A percentile compares a stretch with the other conserved stretches of the same genome.
Evolutionary conservation across 768 basidiomycete genomes (phyloP).

Genomic region (Xerocomellus intermedius): DNA sequence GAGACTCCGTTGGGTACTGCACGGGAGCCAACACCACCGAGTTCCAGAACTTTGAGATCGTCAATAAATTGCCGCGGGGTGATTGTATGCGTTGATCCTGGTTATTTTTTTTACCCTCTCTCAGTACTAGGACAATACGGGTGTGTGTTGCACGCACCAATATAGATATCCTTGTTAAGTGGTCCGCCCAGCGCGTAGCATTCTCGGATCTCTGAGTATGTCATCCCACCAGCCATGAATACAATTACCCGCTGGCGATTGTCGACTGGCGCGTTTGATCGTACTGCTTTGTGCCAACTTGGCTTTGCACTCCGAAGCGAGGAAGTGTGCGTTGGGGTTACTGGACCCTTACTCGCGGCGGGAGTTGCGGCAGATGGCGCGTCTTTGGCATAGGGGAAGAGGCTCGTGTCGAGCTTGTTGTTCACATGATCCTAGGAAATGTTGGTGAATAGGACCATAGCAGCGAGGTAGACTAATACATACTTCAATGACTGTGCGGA

Average conservation of each 20-base stretch:
- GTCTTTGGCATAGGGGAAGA: conserved; percentile 92
- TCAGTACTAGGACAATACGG: conserved; percentile 38
- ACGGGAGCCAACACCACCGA: conserved; percentile 81
- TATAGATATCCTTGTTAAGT: conserved; percentile 84
- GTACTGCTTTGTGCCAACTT: conserved; percentile 81
- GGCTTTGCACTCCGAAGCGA: conserved; percentile 90
- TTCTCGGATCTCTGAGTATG: conserved; percentile 92
- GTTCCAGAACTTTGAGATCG: conserved; percentile 83
- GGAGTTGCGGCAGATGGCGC: conserved; percentile 54
- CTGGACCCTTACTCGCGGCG: conserved; percentile 43
- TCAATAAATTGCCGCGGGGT: conserved; percentile 84
- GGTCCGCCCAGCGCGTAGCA: conserved; percentile 75
- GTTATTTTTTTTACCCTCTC: neutral
- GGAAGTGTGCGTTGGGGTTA: conserved; percentile 53
- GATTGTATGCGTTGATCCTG: conserved; percentile 86
- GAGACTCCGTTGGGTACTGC: conserved; percentile 68
- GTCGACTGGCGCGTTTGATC: conserved; percentile 47
- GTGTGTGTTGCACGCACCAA: conserved; percentile 59
- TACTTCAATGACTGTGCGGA: conserved; percentile 85
- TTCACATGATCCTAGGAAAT: conserved; percentile 71
- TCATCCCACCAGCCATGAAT: conserved; percentile 93
- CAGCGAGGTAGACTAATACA: neutral
- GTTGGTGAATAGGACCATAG: neutral
- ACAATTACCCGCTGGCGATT: conserved; percentile 77
- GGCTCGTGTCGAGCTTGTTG: conserved; percentile 68